Evolutionary conservation across 2,329 filamentous ascomycete genomes (phyloP), one percentile per base, ranked within the genome.

Genomic region (Zalaria sp.): DNA sequence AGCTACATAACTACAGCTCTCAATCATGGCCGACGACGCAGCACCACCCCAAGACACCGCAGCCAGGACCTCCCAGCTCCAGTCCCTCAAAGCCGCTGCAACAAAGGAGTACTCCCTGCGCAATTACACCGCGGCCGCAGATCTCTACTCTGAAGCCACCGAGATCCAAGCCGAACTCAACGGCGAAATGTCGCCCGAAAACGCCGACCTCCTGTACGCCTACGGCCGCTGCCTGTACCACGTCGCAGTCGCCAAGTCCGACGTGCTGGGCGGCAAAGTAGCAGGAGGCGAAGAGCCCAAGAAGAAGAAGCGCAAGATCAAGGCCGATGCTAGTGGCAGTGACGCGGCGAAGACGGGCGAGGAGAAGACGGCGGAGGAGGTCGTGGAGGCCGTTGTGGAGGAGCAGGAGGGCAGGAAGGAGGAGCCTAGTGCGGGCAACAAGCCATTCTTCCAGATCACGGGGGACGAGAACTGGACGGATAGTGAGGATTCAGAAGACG

Each of bases 381-480:
- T 63, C 2, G 53, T 57, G 27, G 59, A 59, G 44, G 52, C 57
- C 27, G 53, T 48, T 4, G 62, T 65, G 0, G 67, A 68, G 38
- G 60, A 64, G 39, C 65, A 66, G n/a, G 64, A 65, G 18, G 63
- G 62, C 37, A 57, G 60, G 47, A 59, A 58, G 35, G 53, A 60
- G 25, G 54, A 57, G 31, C 41, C 48, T 11, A 61, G 63, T 25
- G 63, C 68, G 28, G 65, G 61, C 4, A 82, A 81, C 60, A 89
- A 88, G 59, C 78, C 84, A 0, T 75, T 85, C 48, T 95, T 98
- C 61, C 84, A 93, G 53, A 93, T 98, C 57, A 82, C 79, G 4
- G 91, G 91, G 43, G 89, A 96, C 57, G 89, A 95, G 62, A 89
- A 94, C 57, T 94, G 86, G 66, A 83, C 85, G 41, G 86, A 91